Evolutionary conservation across 305 asterid species (phyloP).

Genomic region (Fraxinus platypoda): DNA sequence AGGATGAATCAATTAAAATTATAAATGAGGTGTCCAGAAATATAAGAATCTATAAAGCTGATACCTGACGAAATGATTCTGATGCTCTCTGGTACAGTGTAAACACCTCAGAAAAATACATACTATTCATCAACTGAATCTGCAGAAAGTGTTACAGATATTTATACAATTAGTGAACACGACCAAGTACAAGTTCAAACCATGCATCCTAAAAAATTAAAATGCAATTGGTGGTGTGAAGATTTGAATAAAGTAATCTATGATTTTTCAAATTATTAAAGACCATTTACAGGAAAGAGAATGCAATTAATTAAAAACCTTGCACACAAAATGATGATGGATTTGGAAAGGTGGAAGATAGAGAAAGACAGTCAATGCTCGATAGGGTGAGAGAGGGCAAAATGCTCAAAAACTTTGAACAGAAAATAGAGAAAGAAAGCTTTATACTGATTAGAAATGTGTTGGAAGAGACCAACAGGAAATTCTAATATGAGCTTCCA

Average conservation of each 20-base stretch:
- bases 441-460: not conserved
- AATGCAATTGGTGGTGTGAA: not conserved
- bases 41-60: not conserved
- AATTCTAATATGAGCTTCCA: not conserved
- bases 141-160: conserved; percentile 18
- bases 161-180: not conserved
- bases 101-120: conserved; percentile 22
- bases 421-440: not conserved
- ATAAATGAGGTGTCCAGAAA: conserved; percentile 3
- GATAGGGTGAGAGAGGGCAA: not conserved
- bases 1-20: not conserved
- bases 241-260: not conserved
- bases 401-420: not conserved
- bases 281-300: not conserved
- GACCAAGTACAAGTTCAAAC: not conserved
- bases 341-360: not conserved
- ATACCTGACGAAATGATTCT: conserved; percentile 33
- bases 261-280: not conserved
- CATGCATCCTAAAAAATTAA: not conserved
- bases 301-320: not conserved
- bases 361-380: not conserved
- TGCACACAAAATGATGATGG: not conserved
- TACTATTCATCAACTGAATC: conserved; percentile 34
- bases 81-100: conserved; percentile 9
- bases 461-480: not conserved